Evolutionary conservation across 805 yeast genomes (phyloP).

Genomic region (Metschnikowia kunwiensis): DNA sequence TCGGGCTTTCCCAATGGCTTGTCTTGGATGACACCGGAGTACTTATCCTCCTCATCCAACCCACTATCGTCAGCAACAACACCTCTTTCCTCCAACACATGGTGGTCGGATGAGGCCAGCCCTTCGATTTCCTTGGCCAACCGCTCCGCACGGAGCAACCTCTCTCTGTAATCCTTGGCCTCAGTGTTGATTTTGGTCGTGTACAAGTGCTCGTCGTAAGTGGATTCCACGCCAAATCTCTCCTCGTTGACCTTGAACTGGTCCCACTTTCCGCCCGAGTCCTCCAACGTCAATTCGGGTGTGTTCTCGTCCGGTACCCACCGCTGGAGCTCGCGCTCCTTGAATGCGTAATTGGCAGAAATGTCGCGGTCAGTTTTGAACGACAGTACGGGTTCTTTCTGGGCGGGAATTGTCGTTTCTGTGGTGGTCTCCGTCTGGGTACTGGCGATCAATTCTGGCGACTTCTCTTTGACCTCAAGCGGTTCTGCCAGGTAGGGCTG

Average conservation of each 20-base stretch:
- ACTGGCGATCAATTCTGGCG: conserved; percentile 5
- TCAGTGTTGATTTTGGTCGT: conserved; percentile 71
- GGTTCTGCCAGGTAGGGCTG: conserved; percentile 32
- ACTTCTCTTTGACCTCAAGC: conserved; percentile 7
- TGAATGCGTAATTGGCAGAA: conserved; percentile 44
- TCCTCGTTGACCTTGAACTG: conserved; percentile 90
- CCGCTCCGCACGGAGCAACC: conserved; percentile 67
- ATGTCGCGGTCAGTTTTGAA: conserved; percentile 90
- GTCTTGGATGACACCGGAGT: conserved; percentile 63
- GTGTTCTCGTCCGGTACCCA: conserved; percentile 75
- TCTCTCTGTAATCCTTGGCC: conserved; percentile 69
- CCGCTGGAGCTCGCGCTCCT: conserved; percentile 71
- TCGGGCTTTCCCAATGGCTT: conserved; percentile 22
- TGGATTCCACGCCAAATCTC: conserved; percentile 83
- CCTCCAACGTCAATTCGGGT: conserved; percentile 32
- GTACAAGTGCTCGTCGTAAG: conserved; percentile 81
- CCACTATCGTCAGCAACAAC: conserved; percentile 74
- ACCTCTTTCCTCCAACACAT: conserved; percentile 92
- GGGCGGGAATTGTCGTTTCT: conserved; percentile 8
- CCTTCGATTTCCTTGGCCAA: conserved; percentile 82
- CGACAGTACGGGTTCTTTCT: conserved; percentile 3
- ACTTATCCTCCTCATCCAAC: conserved; percentile 92
- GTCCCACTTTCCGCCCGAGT: conserved; percentile 61
- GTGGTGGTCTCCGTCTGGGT: conserved; percentile 8
- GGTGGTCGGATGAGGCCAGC: conserved; percentile 63